These are phyloP conservation scores for Aspergillus aculeatinus DNA, from an alignment of 2,329 filamentous ascomycete genomes.

Conservation along the genomic window DNA sequence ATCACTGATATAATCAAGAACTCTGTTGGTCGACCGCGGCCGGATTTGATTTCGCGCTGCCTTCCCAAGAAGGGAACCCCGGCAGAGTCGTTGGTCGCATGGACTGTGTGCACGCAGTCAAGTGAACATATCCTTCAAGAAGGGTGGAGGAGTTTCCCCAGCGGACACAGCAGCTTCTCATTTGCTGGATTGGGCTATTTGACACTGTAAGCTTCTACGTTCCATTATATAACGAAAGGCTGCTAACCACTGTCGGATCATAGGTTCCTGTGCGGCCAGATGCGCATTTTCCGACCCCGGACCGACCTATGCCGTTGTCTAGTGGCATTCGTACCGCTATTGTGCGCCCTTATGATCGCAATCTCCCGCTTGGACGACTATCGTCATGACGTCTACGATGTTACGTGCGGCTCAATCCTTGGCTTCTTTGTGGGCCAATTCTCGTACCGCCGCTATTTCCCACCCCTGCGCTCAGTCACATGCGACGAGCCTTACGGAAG, in stretches of 20 bases:
- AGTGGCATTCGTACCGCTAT: slow-evolving; percentile 54
- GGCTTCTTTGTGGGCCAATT: slow-evolving; percentile 57
- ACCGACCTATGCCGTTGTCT: slow-evolving; percentile 58
- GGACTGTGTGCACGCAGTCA: slow-evolving; percentile 50
- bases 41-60: slow-evolving; percentile 86
- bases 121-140: slow-evolving; percentile 59
- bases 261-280: slow-evolving; percentile 53
- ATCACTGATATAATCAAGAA: slow-evolving; percentile 93
- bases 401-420: slow-evolving; percentile 55
- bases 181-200: slow-evolving; percentile 63
- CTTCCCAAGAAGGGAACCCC: slow-evolving; percentile 64
- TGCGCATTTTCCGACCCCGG: slow-evolving; percentile 58
- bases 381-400: slow-evolving; percentile 64
- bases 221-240: too few relatives aligned
- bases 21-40: slow-evolving; percentile 75
- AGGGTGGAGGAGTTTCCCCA: slow-evolving; percentile 65
- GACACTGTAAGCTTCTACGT: slow-evolving; percentile 38
- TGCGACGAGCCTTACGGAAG: slow-evolving; percentile 54
- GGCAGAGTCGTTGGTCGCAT: slow-evolving; percentile 52
- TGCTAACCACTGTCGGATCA: not conserved
- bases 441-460: slow-evolving; percentile 62
- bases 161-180: slow-evolving; percentile 61
- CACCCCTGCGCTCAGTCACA: slow-evolving; percentile 48
- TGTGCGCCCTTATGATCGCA: slow-evolving; percentile 60
- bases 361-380: slow-evolving; percentile 64